Evolutionary conservation across 2,329 filamentous ascomycete species (phyloP).

Genomic region (Calonectria hongkongensis): DNA sequence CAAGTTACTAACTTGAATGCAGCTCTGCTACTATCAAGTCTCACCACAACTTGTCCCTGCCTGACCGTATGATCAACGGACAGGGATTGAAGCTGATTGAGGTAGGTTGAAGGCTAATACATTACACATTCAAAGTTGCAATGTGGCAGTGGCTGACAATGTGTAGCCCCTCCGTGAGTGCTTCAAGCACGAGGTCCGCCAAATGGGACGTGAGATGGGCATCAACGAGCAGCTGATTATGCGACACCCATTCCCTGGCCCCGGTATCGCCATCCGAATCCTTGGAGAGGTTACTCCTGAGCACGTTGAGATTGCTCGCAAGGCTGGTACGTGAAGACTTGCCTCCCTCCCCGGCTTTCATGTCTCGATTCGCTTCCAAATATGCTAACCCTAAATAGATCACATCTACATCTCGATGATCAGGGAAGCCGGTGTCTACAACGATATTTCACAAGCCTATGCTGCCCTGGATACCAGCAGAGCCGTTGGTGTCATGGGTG

Average conservation of each 20-base stretch:
- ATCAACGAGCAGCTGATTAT: constrained; percentile 22
- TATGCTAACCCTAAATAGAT: constrained; percentile 72
- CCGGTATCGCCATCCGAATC: constrained; percentile 83
- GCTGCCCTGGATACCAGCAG: constrained; percentile 66
- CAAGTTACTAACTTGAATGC: not conserved
- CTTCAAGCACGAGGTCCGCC: constrained; percentile 86
- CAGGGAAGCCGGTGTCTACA: constrained; percentile 81
- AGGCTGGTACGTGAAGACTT: not conserved
- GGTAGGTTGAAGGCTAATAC: not conserved
- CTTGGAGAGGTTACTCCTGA: constrained; percentile 13
- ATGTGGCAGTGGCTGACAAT: not conserved
- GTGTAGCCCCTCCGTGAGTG: constrained; percentile 27
- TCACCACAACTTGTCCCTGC: not conserved
- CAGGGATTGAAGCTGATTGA: constrained; percentile 7
- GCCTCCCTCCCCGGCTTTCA: not conserved
- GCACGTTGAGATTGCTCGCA: not conserved
- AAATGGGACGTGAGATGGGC: not conserved
- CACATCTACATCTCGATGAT: constrained; percentile 87
- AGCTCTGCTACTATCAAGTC: not conserved
- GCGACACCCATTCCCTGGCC: constrained; percentile 60
- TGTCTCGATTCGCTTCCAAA: not conserved
- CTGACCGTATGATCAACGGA: constrained; percentile 31
- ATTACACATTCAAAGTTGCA: not conserved
- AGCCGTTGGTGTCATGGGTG: constrained; percentile 39
- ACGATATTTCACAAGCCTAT: constrained; percentile 74